Conservation (phyloP, 2,329 filamentous ascomycete genomes). For the Amauroascus niger region DNA sequence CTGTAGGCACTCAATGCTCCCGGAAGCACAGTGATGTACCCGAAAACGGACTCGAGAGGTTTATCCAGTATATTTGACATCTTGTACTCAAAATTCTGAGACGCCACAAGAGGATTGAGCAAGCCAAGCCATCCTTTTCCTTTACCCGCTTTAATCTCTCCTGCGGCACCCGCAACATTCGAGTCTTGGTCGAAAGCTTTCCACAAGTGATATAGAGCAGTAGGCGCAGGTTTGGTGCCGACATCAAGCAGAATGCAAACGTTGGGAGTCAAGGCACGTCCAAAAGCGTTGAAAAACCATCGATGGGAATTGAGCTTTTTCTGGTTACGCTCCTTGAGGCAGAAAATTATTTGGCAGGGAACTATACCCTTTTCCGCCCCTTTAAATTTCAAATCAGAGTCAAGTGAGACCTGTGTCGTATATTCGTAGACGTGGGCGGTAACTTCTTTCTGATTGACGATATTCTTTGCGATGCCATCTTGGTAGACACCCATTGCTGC, state of each 20-base stretch:
- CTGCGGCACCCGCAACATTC: conserved; percentile 90
- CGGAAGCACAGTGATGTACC: conserved; percentile 93
- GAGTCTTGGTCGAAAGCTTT: conserved; percentile 98
- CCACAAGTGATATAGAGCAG: conserved; percentile 94
- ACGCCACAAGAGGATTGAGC: conserved; percentile 87
- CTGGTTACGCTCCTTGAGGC: conserved; percentile 92
- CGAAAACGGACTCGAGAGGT: conserved; percentile 91
- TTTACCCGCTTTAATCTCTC: conserved; percentile 96
- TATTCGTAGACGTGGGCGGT: conserved; percentile 98
- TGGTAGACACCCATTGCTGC: conserved; percentile 98
- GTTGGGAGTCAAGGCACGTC: conserved; percentile 82
- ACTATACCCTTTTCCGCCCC: conserved; percentile 98
- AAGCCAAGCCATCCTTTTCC: conserved; percentile 73
- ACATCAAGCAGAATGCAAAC: conserved; percentile 96
- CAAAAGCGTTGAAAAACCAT: conserved; percentile 99
- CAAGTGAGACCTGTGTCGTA: conserved; percentile 92
- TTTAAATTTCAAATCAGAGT: conserved; percentile 95
- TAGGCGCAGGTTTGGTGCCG: conserved; percentile 79
- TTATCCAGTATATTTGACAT: conserved; percentile 99
- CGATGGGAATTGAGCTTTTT: conserved; percentile 98
- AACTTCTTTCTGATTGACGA: conserved; percentile 90
- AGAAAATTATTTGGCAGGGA: conserved; percentile 96
- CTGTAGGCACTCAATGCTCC: conserved; percentile 92
- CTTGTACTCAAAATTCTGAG: conserved; percentile 99
- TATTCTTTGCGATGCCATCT: conserved; percentile 96